Evolutionary conservation across 371 early-diverging fungal genomes (phyloP).

Genomic region (Capillidium rhysosporum): DNA sequence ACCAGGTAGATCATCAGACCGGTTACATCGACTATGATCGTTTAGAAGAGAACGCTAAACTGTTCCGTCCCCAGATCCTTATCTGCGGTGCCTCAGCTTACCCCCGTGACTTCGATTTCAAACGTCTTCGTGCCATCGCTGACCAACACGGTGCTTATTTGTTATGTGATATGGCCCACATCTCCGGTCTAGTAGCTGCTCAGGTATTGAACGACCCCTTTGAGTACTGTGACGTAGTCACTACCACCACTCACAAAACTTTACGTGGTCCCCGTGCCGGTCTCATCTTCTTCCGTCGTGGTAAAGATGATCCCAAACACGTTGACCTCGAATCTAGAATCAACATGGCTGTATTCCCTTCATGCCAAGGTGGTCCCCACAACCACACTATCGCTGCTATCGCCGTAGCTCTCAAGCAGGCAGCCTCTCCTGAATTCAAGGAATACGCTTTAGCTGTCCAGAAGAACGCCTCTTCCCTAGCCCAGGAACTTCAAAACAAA

Average conservation of each 20-base stretch:
- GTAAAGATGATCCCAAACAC: conserved; percentile 42
- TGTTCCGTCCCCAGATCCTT: conserved; percentile 93
- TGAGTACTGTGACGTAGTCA: conserved; percentile 95
- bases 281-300: conserved; percentile 94
- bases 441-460: conserved; percentile 85
- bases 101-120: conserved; percentile 96
- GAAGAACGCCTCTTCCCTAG: conserved; percentile 70
- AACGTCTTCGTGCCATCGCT: conserved; percentile 80
- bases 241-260: conserved; percentile 99
- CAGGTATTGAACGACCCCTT: conserved; percentile 81
- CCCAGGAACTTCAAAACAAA: conserved; percentile 36
- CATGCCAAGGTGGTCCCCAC: conserved; percentile 98
- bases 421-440: conserved; percentile 77
- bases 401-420: conserved; percentile 96
- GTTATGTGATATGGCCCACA: conserved; percentile 98
- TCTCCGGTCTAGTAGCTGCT: conserved; percentile 84
- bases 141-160: conserved; percentile 83
- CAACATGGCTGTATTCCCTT: conserved; percentile 98
- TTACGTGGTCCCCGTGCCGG: conserved; percentile 98
- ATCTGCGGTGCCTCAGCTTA: conserved; percentile 98
- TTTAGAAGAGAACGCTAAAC: conserved; percentile 70
- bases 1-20: conserved; percentile 70
- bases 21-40: conserved; percentile 92
- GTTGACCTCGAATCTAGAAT: conserved; percentile 80
- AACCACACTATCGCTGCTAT: conserved; percentile 99